Evolutionary conservation across 371 early-diverging fungal genomes (phyloP).

Genomic region (Mortierella sp.): DNA sequence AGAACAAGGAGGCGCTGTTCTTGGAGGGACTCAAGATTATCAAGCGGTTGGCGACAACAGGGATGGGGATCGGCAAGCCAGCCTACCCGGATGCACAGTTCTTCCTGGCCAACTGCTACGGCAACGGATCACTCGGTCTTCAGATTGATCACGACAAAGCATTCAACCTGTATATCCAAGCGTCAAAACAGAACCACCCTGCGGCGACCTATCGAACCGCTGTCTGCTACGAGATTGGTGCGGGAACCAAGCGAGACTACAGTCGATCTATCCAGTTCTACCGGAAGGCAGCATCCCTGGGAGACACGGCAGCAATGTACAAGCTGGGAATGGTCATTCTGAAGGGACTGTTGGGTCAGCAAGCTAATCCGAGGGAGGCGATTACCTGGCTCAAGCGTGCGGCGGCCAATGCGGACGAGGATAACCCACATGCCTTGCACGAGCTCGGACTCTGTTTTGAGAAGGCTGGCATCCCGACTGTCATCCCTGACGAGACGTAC

Average conservation of each 20-base stretch:
- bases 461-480: slow-evolving; percentile 78
- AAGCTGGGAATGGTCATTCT: slow-evolving; percentile 91
- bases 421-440: slow-evolving; percentile 93
- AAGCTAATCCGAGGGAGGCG: slow-evolving; percentile 86
- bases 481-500: slow-evolving; percentile 87
- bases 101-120: slow-evolving; percentile 91
- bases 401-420: slow-evolving; percentile 88
- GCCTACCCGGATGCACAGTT: slow-evolving; percentile 91
- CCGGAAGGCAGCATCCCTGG: slow-evolving; percentile 93
- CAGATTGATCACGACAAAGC: slow-evolving; percentile 90
- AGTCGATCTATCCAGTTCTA: slow-evolving; percentile 91
- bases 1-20: slow-evolving; percentile 76
- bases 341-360: slow-evolving; percentile 81
- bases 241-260: slow-evolving; percentile 91
- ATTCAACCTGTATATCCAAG: slow-evolving; percentile 91
- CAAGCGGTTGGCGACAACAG: slow-evolving; percentile 78
- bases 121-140: slow-evolving; percentile 79
- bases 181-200: slow-evolving; percentile 93
- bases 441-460: slow-evolving; percentile 94
- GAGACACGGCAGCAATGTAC: slow-evolving; percentile 97
- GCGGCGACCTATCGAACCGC: slow-evolving; percentile 95
- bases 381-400: slow-evolving; percentile 95
- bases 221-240: slow-evolving; percentile 96
- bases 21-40: slow-evolving; percentile 85
- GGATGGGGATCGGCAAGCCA: slow-evolving; percentile 75